These are phyloP conservation scores for Ormosia emarginata DNA, from an alignment of 306 rosid genomes.

Conservation along the genomic window DNA sequence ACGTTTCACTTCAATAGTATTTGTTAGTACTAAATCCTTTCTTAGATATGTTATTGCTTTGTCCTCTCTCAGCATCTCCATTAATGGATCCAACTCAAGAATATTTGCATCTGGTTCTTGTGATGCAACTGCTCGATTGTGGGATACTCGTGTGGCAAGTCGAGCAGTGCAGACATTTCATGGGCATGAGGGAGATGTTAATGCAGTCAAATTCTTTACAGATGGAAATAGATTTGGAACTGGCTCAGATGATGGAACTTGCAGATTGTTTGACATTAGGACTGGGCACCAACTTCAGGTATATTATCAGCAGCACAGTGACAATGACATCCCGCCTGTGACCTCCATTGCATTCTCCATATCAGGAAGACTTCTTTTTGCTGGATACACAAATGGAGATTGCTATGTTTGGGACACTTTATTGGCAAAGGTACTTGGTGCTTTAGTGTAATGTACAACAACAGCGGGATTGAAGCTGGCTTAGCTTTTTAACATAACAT, in stretches of 20 bases:
- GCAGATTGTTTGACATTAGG: slow-evolving; percentile 83
- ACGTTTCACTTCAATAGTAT: neutral
- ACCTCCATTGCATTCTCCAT: slow-evolving; percentile 85
- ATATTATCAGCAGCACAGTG: slow-evolving; percentile 64
- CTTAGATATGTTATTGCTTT: slow-evolving; percentile 1
- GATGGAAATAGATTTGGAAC: slow-evolving; percentile 96
- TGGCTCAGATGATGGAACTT: slow-evolving; percentile 87
- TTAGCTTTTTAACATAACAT: neutral
- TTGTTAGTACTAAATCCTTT: neutral
- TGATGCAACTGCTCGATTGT: slow-evolving; percentile 81
- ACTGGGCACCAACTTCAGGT: slow-evolving; percentile 92
- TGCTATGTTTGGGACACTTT: slow-evolving; percentile 94
- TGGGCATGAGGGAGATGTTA: slow-evolving; percentile 86
- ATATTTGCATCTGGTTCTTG: slow-evolving; percentile 87
- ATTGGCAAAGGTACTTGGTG: slow-evolving; percentile 69
- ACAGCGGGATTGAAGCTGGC: neutral
- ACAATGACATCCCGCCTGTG: slow-evolving; percentile 54
- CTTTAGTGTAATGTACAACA: neutral
- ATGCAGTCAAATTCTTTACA: slow-evolving; percentile 77
- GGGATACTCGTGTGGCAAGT: slow-evolving; percentile 97
- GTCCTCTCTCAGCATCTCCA: slow-evolving; percentile 64
- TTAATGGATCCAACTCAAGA: slow-evolving; percentile 71
- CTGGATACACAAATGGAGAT: slow-evolving; percentile 80
- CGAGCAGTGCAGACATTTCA: slow-evolving; percentile 85
- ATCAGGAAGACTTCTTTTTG: slow-evolving; percentile 92